Evolutionary conservation across 768 basidiomycete genomes (phyloP).

Genomic region (Cystobasidium tubakii): DNA sequence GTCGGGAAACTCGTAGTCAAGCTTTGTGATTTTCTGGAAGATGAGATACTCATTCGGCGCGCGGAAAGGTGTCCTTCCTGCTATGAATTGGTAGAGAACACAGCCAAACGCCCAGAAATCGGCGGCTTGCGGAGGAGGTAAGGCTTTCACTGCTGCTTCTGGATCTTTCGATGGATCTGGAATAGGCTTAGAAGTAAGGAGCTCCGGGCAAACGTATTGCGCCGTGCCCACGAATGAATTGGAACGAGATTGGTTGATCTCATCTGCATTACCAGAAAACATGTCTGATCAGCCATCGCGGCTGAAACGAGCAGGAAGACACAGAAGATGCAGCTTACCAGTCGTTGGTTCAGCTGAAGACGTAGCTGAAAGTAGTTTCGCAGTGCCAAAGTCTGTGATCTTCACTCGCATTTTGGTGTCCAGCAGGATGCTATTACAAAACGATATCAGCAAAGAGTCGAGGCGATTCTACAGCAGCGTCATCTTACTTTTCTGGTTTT

Average conservation of each 20-base stretch:
- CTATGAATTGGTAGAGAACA: conserved; percentile 85
- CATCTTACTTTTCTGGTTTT: conserved; percentile 53
- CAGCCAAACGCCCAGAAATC: conserved; percentile 96
- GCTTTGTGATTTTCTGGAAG: conserved; percentile 84
- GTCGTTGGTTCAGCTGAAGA: neutral
- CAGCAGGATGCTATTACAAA: conserved; percentile 68
- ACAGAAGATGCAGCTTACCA: neutral
- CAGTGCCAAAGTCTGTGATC: conserved; percentile 95
- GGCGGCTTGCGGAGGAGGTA: conserved; percentile 56
- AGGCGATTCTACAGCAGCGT: neutral
- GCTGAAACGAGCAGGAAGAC: too few species aligned
- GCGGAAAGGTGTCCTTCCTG: conserved; percentile 84
- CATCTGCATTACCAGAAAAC: neutral
- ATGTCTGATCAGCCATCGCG: neutral
- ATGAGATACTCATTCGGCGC: conserved; percentile 84
- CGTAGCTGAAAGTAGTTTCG: conserved; percentile 48
- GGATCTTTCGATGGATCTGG: conserved; percentile 57
- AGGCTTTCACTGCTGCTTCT: neutral
- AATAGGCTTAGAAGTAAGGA: conserved; percentile 66
- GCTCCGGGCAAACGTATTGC: conserved; percentile 81
- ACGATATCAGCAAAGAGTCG: too few species aligned
- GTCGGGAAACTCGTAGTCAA: conserved; percentile 79
- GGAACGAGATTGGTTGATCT: conserved; percentile 36
- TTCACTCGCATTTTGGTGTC: conserved; percentile 79
- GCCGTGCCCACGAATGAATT: conserved; percentile 79